Evolutionary conservation across 179 eudicot genomes (phyloP).

Genomic region (Beta corolliflora): DNA sequence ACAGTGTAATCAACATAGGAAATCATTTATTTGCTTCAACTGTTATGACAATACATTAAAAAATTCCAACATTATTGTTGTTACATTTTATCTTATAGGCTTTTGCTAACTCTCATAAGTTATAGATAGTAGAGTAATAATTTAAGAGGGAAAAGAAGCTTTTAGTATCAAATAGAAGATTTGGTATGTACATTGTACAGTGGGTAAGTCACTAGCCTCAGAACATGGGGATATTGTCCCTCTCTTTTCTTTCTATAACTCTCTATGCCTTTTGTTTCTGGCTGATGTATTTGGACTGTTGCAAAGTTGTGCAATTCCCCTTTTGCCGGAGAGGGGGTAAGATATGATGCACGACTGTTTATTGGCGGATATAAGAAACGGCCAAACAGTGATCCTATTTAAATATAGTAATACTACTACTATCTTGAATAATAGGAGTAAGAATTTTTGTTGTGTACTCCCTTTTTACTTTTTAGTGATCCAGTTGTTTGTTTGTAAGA

Average conservation of each 20-base stretch:
- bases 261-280: too few species aligned
- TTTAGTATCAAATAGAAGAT: not conserved
- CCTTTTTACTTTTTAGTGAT: too few species aligned
- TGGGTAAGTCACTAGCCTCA: not conserved
- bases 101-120: not conserved
- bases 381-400: conserved; percentile 4
- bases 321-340: conserved; percentile 19
- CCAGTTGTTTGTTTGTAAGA: too few species aligned
- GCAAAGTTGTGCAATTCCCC: conserved; percentile 2
- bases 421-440: not conserved
- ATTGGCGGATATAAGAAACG: conserved; percentile 9
- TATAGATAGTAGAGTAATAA: not conserved
- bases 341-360: conserved; percentile 15
- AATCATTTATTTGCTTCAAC: too few species aligned
- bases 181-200: not conserved
- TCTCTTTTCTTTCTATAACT: too few species aligned
- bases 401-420: not conserved
- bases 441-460: too few species aligned
- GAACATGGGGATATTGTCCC: conserved; percentile 16
- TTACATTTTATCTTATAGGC: not conserved
- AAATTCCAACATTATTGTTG: not conserved
- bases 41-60: too few species aligned
- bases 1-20: too few species aligned
- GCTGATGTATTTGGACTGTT: not conserved
- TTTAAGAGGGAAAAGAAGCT: not conserved